phyloP scores from a whole-genome alignment of 306 rosid genomes.

The Parietaria judaica region DNA sequence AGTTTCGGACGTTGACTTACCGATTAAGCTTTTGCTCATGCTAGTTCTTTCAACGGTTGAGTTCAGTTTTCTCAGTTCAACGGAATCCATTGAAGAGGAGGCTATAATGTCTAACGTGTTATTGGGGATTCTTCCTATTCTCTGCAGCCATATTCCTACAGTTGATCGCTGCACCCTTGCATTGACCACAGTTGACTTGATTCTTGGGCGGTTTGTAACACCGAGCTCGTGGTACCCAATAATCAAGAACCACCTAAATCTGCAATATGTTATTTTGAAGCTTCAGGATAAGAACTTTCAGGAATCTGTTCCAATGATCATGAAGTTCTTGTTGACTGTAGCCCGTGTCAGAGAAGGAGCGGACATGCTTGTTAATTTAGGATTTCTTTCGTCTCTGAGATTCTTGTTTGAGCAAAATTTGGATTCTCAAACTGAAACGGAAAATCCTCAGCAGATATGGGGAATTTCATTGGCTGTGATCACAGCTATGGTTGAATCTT shows the following conservation, averaged over 20 bases:
- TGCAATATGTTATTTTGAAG: conserved; percentile 58
- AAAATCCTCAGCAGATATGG: conserved; percentile 67
- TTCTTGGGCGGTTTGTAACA: conserved; percentile 53
- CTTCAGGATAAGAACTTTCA: conserved; percentile 52
- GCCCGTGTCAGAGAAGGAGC: conserved; percentile 86
- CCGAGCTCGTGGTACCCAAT: conserved; percentile 79
- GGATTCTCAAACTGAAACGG: conserved; percentile 36
- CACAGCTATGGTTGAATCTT: conserved; percentile 78
- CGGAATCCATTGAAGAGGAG: conserved; percentile 38
- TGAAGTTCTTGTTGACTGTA: conserved; percentile 83
- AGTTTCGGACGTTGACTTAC: conserved; percentile 38
- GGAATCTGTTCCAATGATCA: conserved; percentile 42
- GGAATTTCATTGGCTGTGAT: conserved; percentile 81
- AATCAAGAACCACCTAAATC: conserved; percentile 60
- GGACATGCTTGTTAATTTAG: conserved; percentile 65
- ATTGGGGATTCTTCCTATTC: conserved; percentile 68
- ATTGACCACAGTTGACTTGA: conserved; percentile 60
- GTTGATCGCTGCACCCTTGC: conserved; percentile 64
- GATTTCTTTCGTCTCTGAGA: conserved; percentile 67
- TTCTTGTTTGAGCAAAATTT: conserved; percentile 45
- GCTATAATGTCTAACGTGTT: conserved; percentile 59
- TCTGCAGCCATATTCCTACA: conserved; percentile 53
- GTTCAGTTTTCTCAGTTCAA: conserved; percentile 33
- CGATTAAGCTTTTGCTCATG: conserved; percentile 45
- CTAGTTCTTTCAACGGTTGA: conserved; percentile 69